Base-by-base conservation (phyloP, 2,329 filamentous ascomycete species). In the Phyllosticta citriasiana region DNA sequence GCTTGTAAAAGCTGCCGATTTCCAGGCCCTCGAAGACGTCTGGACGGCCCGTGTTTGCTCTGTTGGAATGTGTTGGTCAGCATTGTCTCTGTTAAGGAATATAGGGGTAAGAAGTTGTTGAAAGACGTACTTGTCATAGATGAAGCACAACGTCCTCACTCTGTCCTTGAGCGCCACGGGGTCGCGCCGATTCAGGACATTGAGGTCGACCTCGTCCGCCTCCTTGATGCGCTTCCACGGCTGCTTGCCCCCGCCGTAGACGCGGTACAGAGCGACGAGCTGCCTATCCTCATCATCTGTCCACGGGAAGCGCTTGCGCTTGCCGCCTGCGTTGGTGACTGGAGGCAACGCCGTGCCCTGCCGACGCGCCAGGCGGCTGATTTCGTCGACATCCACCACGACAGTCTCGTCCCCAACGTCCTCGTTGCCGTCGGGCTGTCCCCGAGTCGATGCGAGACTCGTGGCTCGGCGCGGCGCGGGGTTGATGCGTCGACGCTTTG, bases 151-250 rank as follows among this genome's bases (percentile, higher is more conserved):
- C 53, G 70, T 76, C 56, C 74, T 67, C 12, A 70, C 75, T 63
- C 78, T 78, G 54, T 78, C 76, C 64, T 78, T 78, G 7, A 84
- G 63, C 53, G 82, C 79, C 2, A 82, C 80, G 63, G 85, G 80
- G 5, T 70, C 73, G 2, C 83, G 74, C 3, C 69, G 65, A 10
- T 72, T 66, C 22, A 73, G 59, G 6, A 58, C 16, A 5, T 62
- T 33, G 12, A n/a, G 25, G 16, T 55, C 16, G 9, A 14, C 27
- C 6, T 40, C 25, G 53, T 62, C 60, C n/a, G 10, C 33, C 9
- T 52, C 8, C 24, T 62, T 62, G 25, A 62, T 62, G 3, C 2
- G 4, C 19, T 51, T 51, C 51, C 52, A 62, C 1, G 51, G 55
- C 24, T 58, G 60, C 55, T 14, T 52, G 22, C 2, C 16, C 26